These are phyloP conservation scores for Talaromyces sp. DNA, from an alignment of 2,329 filamentous ascomycete species.

Conservation along the genomic window DNA sequence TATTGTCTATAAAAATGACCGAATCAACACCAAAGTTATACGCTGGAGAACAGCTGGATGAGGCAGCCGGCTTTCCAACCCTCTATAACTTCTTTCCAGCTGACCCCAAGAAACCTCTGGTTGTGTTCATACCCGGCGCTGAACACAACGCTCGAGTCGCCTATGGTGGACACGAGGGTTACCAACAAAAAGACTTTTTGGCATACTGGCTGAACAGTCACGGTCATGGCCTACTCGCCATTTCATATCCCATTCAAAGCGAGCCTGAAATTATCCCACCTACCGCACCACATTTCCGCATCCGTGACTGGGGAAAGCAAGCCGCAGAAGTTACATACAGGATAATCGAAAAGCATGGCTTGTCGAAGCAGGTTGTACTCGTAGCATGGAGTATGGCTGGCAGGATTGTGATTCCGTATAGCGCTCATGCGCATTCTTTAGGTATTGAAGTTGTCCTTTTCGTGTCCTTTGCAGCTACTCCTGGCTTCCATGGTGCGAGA, in stretches of 20 bases:
- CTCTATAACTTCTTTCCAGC: conserved; percentile 21
- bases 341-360: conserved; percentile 19
- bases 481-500: conserved; percentile 19
- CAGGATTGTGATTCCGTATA: conserved; percentile 21
- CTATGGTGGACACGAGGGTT: conserved; percentile 26
- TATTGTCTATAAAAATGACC: background rate
- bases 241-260: conserved; percentile 27
- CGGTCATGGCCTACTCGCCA: conserved; percentile 23
- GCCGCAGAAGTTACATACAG: conserved; percentile 21
- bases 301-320: conserved; percentile 25
- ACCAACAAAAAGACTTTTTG: conserved; percentile 22
- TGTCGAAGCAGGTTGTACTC: conserved; percentile 15
- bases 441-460: conserved; percentile 19
- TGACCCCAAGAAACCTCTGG: conserved; percentile 16
- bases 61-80: conserved; percentile 12
- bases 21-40: conserved; percentile 14
- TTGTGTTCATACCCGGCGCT: conserved; percentile 25
- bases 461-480: conserved; percentile 22
- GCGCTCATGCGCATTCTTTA: background rate
- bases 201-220: conserved; percentile 23
- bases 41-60: conserved; percentile 17
- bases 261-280: conserved; percentile 22
- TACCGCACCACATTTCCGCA: conserved; percentile 20
- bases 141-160: conserved; percentile 25
- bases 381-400: conserved; percentile 24